Evolutionary conservation across 2,329 filamentous ascomycete genomes (phyloP).

Genomic region (Colletotrichum sojae): DNA sequence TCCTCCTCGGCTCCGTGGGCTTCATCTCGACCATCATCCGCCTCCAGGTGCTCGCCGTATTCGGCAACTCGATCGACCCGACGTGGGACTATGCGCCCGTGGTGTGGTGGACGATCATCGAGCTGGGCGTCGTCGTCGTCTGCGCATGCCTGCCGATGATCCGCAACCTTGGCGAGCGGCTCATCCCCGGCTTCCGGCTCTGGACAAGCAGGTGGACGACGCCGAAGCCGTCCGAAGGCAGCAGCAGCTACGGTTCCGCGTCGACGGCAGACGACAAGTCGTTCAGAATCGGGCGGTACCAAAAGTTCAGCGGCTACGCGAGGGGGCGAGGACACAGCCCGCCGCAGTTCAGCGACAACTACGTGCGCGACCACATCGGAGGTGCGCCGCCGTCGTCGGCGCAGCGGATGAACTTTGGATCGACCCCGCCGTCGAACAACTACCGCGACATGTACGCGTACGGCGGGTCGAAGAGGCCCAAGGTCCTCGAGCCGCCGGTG

Average conservation of each 20-base stretch:
- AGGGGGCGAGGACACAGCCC: conserved; percentile 8
- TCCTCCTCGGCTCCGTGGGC: conserved; percentile 41
- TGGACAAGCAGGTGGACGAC: conserved; percentile 18
- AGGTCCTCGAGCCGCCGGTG: conserved; percentile 2
- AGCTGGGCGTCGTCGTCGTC: conserved; percentile 44
- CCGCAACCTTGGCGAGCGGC: conserved; percentile 37
- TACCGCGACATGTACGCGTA: conserved; percentile 26
- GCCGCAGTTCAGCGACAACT: conserved; percentile 36
- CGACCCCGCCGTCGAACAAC: not conserved
- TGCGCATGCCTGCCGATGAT: conserved; percentile 46
- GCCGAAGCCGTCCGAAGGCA: conserved; percentile 18
- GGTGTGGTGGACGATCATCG: conserved; percentile 46
- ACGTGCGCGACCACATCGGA: conserved; percentile 22
- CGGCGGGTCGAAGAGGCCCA: conserved; percentile 1
- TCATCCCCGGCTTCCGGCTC: conserved; percentile 15
- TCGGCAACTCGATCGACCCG: conserved; percentile 41
- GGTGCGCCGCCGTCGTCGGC: not conserved
- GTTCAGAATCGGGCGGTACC: conserved; percentile 4
- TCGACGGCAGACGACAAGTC: conserved; percentile 22
- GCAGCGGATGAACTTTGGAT: not conserved
- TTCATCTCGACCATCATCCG: conserved; percentile 42
- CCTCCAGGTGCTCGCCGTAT: conserved; percentile 37
- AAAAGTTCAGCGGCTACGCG: conserved; percentile 13
- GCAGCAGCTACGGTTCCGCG: not conserved
- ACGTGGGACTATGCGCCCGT: conserved; percentile 41